A percentile compares a stretch with the other conserved stretches of the same genome.
These are phyloP conservation scores for Verticillium tricorpus DNA, from an alignment of 2,329 filamentous ascomycete genomes.

Conservation along the genomic window DNA sequence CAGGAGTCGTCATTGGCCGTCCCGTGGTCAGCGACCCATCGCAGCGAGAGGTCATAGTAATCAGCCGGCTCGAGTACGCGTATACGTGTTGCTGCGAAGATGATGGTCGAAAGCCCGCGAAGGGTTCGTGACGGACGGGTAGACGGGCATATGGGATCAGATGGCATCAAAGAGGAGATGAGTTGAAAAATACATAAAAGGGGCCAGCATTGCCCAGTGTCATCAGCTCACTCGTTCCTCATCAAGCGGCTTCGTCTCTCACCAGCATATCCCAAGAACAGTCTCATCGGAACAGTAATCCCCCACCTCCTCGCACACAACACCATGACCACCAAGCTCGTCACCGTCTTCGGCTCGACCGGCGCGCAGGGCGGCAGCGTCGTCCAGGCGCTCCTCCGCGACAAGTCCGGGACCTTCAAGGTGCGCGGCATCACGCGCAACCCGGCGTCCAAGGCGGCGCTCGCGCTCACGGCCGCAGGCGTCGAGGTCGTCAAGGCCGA, in stretches of 20 bases:
- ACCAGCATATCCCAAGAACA: not conserved
- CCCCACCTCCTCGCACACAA: not conserved
- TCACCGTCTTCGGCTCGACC: slow-evolving; percentile 27
- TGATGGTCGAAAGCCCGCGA: not conserved
- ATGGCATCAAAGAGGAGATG: not conserved
- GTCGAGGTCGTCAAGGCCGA: slow-evolving; percentile 26
- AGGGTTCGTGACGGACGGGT: no score
- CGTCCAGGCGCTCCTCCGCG: slow-evolving; percentile 22
- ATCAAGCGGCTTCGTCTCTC: not conserved
- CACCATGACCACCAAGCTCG: slow-evolving; percentile 21
- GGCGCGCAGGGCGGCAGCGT: slow-evolving; percentile 26
- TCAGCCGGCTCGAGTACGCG: not conserved
- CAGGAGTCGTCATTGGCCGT: not conserved
- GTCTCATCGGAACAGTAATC: not conserved
- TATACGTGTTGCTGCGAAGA: not conserved
- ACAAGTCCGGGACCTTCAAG: slow-evolving; percentile 19
- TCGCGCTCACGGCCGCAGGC: slow-evolving; percentile 17
- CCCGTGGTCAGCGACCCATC: not conserved
- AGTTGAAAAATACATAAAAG: not conserved
- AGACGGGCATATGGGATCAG: not conserved
- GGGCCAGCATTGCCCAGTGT: no score
- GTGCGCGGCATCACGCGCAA: slow-evolving; percentile 24
- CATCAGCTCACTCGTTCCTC: not conserved
- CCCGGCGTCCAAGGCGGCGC: slow-evolving; percentile 21
- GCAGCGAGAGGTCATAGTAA: not conserved